Conservation (phyloP, 1,284 basidiomycete genomes). For the Xanthoconium separans region DNA sequence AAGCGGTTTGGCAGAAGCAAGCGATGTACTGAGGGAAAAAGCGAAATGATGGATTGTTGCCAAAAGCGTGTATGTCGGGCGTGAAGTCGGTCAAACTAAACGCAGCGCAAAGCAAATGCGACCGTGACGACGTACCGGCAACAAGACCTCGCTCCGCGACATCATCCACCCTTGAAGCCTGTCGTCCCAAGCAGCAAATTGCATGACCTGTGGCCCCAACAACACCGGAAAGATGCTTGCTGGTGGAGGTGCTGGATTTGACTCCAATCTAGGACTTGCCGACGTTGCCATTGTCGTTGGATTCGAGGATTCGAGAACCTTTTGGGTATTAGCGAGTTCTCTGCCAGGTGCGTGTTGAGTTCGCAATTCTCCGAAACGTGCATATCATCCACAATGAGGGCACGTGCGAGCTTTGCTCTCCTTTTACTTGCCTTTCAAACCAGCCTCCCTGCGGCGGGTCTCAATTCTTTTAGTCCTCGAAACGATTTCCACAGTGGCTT, state of each 20-base stretch:
- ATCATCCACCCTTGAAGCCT: conserved; percentile 38
- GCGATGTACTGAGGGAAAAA: conserved; percentile 16
- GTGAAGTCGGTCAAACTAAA: conserved; percentile 18
- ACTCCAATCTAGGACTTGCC: background rate
- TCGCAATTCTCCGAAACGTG: no score
- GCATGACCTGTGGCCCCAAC: conserved; percentile 70
- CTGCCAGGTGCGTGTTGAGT: no score
- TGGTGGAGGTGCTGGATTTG: conserved; percentile 39
- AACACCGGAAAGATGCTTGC: conserved; percentile 56
- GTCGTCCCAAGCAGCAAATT: conserved; percentile 75
- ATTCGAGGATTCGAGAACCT: no score
- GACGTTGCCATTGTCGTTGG: background rate
- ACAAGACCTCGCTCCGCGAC: conserved; percentile 58
- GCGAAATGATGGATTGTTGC: conserved; percentile 51
- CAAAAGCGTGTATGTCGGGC: conserved; percentile 61
- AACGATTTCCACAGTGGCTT: background rate
- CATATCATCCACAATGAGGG: no score
- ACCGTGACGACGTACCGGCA: conserved; percentile 48
- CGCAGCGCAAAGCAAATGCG: background rate
- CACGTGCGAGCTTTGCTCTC: no score
- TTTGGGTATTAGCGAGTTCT: no score
- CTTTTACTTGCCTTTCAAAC: no score
- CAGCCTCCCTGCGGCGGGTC: no score
- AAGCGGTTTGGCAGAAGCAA: conserved; percentile 36
- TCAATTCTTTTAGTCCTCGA: background rate